phyloP scores from a whole-genome alignment of 2,329 filamentous ascomycete genomes.

The Thielaviopsis euricoi region DNA sequence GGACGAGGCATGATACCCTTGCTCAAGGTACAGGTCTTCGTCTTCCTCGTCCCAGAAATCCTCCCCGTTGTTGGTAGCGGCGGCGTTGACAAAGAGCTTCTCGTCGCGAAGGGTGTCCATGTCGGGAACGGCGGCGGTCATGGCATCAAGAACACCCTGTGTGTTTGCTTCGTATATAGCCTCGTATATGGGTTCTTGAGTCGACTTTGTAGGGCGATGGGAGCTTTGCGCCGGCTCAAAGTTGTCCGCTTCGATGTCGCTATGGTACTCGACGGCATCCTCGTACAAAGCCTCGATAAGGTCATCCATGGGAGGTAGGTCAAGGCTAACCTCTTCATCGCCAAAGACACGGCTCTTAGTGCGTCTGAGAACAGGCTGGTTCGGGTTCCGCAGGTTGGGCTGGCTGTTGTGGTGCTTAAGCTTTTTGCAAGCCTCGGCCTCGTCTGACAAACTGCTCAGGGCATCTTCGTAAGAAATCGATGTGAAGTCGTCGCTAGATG shows the following conservation, averaged over 20 bases:
- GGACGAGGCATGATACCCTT: conserved; percentile 46
- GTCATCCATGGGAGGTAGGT: conserved; percentile 18
- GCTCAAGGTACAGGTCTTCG: conserved; percentile 35
- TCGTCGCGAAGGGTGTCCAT: conserved; percentile 4
- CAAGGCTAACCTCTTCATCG: not conserved
- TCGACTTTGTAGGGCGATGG: conserved; percentile 2
- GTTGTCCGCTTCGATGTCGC: conserved; percentile 14
- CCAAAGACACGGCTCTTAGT: conserved; percentile 29
- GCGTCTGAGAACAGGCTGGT: conserved; percentile 24
- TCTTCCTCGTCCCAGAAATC: conserved; percentile 71
- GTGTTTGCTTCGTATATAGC: not conserved
- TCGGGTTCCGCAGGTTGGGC: conserved; percentile 28
- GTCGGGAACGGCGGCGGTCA: not conserved
- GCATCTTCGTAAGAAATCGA: conserved; percentile 1
- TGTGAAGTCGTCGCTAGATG: not conserved
- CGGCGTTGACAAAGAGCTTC: not conserved
- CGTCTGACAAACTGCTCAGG: not conserved
- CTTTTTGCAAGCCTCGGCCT: conserved; percentile 16
- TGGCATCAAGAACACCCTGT: not conserved
- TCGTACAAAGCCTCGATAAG: conserved; percentile 26
- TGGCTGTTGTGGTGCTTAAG: conserved; percentile 38
- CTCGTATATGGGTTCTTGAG: conserved; percentile 1
- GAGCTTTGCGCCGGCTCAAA: not conserved
- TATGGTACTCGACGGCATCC: conserved; percentile 29
- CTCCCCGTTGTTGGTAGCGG: conserved; percentile 33